Evolutionary conservation across 164 flowering plant genomes (phyloP).

Genomic region (Kalanchoe fedtschenkoi): DNA sequence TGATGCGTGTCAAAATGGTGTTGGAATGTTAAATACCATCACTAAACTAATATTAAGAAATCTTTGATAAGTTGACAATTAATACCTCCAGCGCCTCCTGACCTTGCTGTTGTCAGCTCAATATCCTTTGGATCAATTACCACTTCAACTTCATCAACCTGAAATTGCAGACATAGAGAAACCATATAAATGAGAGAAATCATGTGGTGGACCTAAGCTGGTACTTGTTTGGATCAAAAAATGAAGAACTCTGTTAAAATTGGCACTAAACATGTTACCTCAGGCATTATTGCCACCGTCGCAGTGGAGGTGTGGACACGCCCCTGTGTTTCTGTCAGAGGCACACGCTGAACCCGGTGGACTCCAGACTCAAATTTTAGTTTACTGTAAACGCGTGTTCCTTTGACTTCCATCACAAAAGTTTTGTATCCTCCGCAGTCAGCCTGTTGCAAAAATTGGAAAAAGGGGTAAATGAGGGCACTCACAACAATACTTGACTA

Average conservation of each 20-base stretch:
- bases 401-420: conserved; percentile 4
- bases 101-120: conserved; percentile 90
- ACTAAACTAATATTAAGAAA: background rate
- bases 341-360: conserved; percentile 97
- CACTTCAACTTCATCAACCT: conserved; percentile 96
- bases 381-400: conserved; percentile 30
- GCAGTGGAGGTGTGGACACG: conserved; percentile 99
- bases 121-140: conserved; percentile 93
- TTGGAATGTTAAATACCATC: background rate
- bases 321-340: conserved; percentile 95
- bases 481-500: background rate
- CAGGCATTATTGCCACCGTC: conserved; percentile 97
- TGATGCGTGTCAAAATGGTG: too few relatives aligned
- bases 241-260: too few relatives aligned
- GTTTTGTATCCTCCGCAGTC: conserved; percentile 88
- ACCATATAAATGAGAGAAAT: background rate
- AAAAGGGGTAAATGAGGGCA: background rate
- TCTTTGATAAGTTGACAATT: background rate
- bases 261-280: conserved; percentile 34
- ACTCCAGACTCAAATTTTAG: conserved; percentile 95
- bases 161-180: conserved; percentile 9
- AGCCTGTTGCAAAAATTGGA: conserved; percentile 34
- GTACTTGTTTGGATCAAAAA: too few relatives aligned
- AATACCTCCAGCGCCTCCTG: conserved; percentile 99
- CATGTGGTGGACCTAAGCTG: too few relatives aligned